These are phyloP conservation scores for Pseudogymnoascus sp. DNA, from an alignment of 2,329 filamentous ascomycete species.

Conservation along the genomic window DNA sequence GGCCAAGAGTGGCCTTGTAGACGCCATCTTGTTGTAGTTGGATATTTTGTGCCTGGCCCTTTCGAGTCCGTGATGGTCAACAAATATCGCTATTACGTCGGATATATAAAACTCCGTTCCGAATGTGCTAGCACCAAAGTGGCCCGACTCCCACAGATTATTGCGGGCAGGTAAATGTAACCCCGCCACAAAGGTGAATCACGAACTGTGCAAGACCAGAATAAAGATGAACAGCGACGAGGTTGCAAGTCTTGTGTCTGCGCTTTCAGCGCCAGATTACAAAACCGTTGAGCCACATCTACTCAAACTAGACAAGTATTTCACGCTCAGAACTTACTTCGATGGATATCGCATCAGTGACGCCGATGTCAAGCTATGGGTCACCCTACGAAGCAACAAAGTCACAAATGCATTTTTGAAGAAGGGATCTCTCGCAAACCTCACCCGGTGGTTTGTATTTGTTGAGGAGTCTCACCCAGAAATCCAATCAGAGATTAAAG, in stretches of 20 bases:
- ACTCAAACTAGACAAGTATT: conserved; percentile 73
- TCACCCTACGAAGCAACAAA: conserved; percentile 72
- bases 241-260: conserved; percentile 42
- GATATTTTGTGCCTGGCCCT: not conserved
- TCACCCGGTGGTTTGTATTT: conserved; percentile 80
- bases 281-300: conserved; percentile 71
- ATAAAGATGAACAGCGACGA: conserved; percentile 49
- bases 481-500: conserved; percentile 62
- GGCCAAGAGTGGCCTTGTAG: conserved; percentile 25
- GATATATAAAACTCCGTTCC: not conserved
- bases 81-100: conserved; percentile 2
- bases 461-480: conserved; percentile 76
- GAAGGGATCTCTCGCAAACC: conserved; percentile 66
- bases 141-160: conserved; percentile 1
- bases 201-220: not conserved
- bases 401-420: conserved; percentile 75
- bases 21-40: conserved; percentile 22
- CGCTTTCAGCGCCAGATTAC: conserved; percentile 59
- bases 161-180: conserved; percentile 8
- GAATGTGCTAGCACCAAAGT: not conserved
- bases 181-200: conserved; percentile 5
- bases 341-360: conserved; percentile 71
- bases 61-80: not conserved
- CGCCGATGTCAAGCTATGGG: conserved; percentile 75
- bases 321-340: conserved; percentile 79